These are phyloP conservation scores for Tuber melanosporum DNA, from an alignment of 495 filamentous ascomycete genomes.

Conservation along the genomic window DNA sequence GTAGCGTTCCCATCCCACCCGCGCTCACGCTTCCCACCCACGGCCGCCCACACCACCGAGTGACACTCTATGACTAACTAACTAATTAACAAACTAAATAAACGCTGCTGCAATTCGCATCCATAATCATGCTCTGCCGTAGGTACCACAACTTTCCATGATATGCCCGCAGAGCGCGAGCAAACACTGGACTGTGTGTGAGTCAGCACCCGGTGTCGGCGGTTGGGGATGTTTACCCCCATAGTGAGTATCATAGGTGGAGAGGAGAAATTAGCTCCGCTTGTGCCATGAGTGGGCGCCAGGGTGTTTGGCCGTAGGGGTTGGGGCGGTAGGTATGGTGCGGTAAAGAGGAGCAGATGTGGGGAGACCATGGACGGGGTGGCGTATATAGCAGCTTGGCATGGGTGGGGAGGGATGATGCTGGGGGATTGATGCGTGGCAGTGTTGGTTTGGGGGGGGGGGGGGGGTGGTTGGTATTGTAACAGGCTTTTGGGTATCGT, in stretches of 20 bases:
- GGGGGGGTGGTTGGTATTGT: not conserved
- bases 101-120: not conserved
- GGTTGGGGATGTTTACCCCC: not conserved
- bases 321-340: not conserved
- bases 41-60: not conserved
- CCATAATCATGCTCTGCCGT: not conserved
- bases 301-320: not conserved
- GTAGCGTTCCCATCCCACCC: not conserved
- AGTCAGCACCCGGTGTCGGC: not conserved
- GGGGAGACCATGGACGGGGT: not conserved
- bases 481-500: not conserved
- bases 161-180: not conserved
- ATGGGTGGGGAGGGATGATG: not conserved
- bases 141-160: not conserved
- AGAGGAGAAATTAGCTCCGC: not conserved
- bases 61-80: not conserved
- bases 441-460: not conserved
- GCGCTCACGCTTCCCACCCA: not conserved
- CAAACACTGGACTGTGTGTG: not conserved
- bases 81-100: not conserved
- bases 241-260: not conserved
- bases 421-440: not conserved
- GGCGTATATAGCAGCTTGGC: not conserved
- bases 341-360: not conserved
- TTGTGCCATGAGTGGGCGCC: not conserved